A percentile compares a stretch with the other conserved stretches of the same genome.
Evolutionary conservation across 78 protist genomes (phyloP).

Genomic region (Dictyostelium brefeldianum): DNA sequence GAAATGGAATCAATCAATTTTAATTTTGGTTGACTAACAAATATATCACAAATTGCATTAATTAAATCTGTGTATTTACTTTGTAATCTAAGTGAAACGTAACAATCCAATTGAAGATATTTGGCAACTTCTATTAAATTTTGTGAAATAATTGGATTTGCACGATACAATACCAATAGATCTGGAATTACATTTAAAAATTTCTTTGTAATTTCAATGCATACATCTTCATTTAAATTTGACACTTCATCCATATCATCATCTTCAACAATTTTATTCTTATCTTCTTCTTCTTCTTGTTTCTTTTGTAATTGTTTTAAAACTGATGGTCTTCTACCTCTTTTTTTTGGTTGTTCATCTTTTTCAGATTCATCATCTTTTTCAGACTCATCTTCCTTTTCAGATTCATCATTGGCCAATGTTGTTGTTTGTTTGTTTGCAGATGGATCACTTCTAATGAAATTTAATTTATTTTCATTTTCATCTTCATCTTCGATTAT

Average conservation of each 20-base stretch:
- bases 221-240: not conserved
- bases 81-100: slow-evolving; percentile 18
- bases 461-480: not conserved
- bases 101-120: slow-evolving; percentile 45
- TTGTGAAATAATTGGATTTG: not conserved
- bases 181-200: slow-evolving; percentile 36
- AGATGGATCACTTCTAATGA: not conserved
- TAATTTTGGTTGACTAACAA: not conserved
- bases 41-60: not conserved
- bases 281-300: not conserved
- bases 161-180: not conserved
- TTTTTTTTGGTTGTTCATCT: not conserved
- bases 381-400: not conserved
- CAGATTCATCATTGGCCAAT: not conserved
- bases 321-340: not conserved
- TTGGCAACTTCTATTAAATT: slow-evolving; percentile 26
- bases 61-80: slow-evolving; percentile 32
- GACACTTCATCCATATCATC: not conserved
- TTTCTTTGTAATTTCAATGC: not conserved
- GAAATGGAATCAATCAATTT: slow-evolving; percentile 7
- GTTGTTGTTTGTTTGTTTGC: not conserved
- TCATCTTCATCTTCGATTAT: not conserved
- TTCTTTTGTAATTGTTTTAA: not conserved
- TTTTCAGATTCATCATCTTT: not conserved
- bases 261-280: not conserved